phyloP scores from a whole-genome alignment of 1,284 basidiomycete genomes.

The Chiua sp. region DNA sequence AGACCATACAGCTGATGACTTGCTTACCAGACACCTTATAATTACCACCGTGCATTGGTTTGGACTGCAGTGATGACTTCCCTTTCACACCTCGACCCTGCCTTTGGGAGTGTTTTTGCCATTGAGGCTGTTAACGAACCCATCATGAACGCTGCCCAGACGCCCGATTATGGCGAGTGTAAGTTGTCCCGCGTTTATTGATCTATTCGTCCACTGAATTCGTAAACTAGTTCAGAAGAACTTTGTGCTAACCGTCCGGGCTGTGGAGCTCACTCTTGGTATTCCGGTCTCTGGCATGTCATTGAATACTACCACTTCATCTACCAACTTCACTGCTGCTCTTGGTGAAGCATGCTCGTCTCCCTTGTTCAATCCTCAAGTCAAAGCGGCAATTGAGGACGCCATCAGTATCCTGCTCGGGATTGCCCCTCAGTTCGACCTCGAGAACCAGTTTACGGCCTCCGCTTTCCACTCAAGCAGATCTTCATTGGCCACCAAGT shows the following conservation, averaged over 20 bases:
- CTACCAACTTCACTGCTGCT: conserved; percentile 50
- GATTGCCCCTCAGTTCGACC: conserved; percentile 43
- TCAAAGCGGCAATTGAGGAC: conserved; percentile 48
- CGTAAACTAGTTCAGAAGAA: conserved; percentile 62
- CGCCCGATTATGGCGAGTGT: conserved; percentile 75
- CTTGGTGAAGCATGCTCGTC: conserved; percentile 39
- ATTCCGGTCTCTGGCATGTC: conserved; percentile 56
- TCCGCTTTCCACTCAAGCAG: conserved; percentile 21
- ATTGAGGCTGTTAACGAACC: conserved; percentile 82
- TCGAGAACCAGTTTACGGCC: conserved; percentile 33
- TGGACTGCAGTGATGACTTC: conserved; percentile 82
- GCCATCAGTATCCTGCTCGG: conserved; percentile 56
- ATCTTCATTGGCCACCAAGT: conserved; percentile 53
- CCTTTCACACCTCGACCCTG: conserved; percentile 60
- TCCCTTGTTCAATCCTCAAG: conserved; percentile 48
- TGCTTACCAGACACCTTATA: conserved; percentile 57
- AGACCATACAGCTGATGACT: conserved; percentile 11
- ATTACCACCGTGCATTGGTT: conserved; percentile 75
- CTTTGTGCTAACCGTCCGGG: conserved; percentile 70
- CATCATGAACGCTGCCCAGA: conserved; percentile 65
- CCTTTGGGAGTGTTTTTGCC: conserved; percentile 67
- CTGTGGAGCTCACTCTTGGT: conserved; percentile 65
- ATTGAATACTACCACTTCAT: conserved; percentile 18
- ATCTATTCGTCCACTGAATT: conserved; percentile 4
- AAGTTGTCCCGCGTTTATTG: conserved; percentile 16